phyloP scores from a whole-genome alignment of 2,329 filamentous ascomycete species.

The Scleromitrula shiraiana region DNA sequence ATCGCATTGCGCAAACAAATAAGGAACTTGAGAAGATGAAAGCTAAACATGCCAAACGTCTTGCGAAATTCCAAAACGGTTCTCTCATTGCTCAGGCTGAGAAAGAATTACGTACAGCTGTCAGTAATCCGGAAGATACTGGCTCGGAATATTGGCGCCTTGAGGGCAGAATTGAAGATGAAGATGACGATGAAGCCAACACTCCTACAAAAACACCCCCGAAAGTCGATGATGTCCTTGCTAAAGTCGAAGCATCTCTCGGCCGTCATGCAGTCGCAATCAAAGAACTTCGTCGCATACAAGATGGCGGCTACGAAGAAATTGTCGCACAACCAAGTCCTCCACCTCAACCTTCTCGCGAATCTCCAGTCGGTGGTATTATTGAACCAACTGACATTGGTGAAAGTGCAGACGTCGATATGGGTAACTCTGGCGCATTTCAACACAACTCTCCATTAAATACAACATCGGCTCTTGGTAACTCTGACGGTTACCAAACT shows the following conservation, averaged over 20 bases:
- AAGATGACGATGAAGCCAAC: constrained; percentile 34
- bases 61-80: constrained; percentile 66
- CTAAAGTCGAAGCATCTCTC: constrained; percentile 64
- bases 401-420: constrained; percentile 5
- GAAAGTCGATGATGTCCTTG: constrained; percentile 64
- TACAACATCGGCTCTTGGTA: too few relatives aligned
- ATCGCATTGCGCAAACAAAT: constrained; percentile 64
- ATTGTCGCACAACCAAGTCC: constrained; percentile 25
- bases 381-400: constrained; percentile 56
- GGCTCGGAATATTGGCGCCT: constrained; percentile 56
- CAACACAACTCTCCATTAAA: too few relatives aligned
- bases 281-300: constrained; percentile 59
- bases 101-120: constrained; percentile 60
- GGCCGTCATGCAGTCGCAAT: constrained; percentile 58
- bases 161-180: constrained; percentile 48
- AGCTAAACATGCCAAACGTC: constrained; percentile 63
- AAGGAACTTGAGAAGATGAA: constrained; percentile 82
- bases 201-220: constrained; percentile 28
- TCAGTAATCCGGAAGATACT: constrained; percentile 45
- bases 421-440: constrained; percentile 45
- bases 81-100: constrained; percentile 67
- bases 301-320: constrained; percentile 70
- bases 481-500: constrained; percentile 63
- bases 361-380: constrained; percentile 46
- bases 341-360: constrained; percentile 44